Base-by-base conservation (phyloP, 192 early-diverging fungal species). In the Coemansia sp. region DNA sequence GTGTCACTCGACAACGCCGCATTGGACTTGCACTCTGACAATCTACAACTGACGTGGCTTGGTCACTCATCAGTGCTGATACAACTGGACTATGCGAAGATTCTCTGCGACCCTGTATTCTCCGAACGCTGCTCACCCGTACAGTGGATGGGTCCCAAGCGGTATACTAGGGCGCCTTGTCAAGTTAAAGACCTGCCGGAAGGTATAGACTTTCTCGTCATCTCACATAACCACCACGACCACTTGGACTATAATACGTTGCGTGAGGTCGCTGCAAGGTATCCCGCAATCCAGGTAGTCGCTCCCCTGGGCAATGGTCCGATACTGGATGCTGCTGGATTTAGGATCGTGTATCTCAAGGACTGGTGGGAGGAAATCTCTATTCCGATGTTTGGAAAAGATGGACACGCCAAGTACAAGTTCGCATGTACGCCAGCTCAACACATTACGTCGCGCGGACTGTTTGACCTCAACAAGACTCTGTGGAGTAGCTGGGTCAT, bases 171-270 rank as follows among this genome's bases (percentile, higher is more conserved):
- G 31, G 87, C 90, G 3, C 91, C 93, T 2, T 91, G 89, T 71
- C 73, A 81, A 31, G 72, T 94, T 9, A 81, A 76, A 10, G 91
- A 91, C 15, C 71, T 94, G 24, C 90, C 91, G 0, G 27, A 57
- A n/a, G 80, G 81, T 5, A 85, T 95, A 46, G 93, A 95, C 57
- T 84, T 87, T 3, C 89, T 96, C 9, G 78, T 95, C 8, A 88
- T 96, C 41, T 89, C 87, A 41, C 95, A 96, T 73, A 95, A 94
- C 76, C 95, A 96, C 73, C 95, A 95, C 75, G 95, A 95, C 73
- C 94, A 95, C 66, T 68, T 94, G 65, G 94, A 96, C 76, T 67
- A 87, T 65, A 66, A 78, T 31, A 92, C 91, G 15, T 86, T 94
- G 61, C 74, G 84, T 33, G 68, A 75, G 12, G 71, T 96, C 9